Percentiles rank a stretch among this genome's conserved stretches.
Conservation (phyloP, 257 asterid genomes). For the Solanum virginianum region DNA sequence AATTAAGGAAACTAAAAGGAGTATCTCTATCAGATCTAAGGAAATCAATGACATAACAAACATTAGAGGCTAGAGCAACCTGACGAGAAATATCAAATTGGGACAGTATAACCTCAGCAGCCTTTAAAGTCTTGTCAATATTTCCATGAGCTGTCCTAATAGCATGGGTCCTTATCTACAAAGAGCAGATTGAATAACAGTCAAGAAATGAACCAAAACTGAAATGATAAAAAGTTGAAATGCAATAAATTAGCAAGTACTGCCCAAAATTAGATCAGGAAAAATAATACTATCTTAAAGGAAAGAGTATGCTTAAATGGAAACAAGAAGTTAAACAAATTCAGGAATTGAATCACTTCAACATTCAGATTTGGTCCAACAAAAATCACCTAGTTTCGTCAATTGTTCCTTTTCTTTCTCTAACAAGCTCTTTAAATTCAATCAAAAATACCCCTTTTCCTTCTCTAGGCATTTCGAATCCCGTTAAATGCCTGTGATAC, state of each 20-base stretch:
- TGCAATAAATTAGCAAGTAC: neutral
- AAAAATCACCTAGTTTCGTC: neutral
- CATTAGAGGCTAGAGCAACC: slow-evolving; percentile 24
- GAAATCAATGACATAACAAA: neutral
- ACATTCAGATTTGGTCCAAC: neutral
- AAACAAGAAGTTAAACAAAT: neutral
- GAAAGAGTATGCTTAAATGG: neutral
- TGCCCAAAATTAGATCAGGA: neutral
- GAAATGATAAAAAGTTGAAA: neutral
- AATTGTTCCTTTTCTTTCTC: neutral
- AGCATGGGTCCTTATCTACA: slow-evolving; percentile 91
- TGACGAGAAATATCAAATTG: slow-evolving; percentile 91
- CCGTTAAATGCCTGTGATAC: too few relatives aligned
- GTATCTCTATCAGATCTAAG: neutral
- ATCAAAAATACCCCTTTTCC: neutral
- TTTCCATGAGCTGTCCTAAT: slow-evolving; percentile 92
- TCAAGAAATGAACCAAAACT: neutral
- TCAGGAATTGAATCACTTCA: neutral
- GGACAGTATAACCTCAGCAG: slow-evolving; percentile 84
- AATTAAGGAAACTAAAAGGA: neutral
- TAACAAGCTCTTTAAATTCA: neutral
- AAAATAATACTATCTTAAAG: neutral
- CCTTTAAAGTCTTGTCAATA: slow-evolving; percentile 89
- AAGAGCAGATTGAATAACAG: neutral
- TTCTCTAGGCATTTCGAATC: neutral